phyloP scores from a whole-genome alignment of 1,139 yeast genomes.

The Wickerhamomyces sp. region DNA sequence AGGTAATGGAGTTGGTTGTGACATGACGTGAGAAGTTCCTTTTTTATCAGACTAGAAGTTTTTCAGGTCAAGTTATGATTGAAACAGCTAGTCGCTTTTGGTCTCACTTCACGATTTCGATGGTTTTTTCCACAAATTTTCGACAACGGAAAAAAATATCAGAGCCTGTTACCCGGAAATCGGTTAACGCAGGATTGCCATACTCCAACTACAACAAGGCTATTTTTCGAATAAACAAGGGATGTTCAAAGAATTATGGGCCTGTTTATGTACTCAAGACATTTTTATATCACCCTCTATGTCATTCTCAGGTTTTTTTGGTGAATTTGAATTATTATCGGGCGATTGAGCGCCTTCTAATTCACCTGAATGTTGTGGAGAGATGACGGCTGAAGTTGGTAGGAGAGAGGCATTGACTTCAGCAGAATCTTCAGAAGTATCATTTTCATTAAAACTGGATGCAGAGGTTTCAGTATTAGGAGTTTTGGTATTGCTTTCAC shows the following conservation, averaged over 20 bases:
- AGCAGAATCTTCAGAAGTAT: too few relatives aligned
- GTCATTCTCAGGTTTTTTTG: not conserved
- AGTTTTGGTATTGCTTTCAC: too few relatives aligned
- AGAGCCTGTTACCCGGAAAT: not conserved
- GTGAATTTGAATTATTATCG: not conserved
- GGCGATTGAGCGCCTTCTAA: not conserved
- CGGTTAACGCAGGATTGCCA: not conserved
- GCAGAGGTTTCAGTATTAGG: too few relatives aligned
- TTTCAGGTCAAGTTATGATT: too few relatives aligned
- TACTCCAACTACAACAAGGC: not conserved
- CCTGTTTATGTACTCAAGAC: not conserved
- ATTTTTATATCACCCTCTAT: not conserved
- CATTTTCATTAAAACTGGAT: too few relatives aligned
- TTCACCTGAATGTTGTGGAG: too few relatives aligned
- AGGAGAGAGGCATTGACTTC: too few relatives aligned
- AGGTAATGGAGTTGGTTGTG: constrained; percentile 30
- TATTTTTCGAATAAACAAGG: not conserved
- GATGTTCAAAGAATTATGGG: not conserved
- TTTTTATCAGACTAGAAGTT: not conserved
- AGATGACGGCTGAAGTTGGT: too few relatives aligned
- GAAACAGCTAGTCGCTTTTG: too few relatives aligned
- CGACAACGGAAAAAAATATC: not conserved
- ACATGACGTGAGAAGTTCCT: constrained; percentile 7
- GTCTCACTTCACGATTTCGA: not conserved
- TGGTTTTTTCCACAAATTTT: not conserved